Conservation (phyloP, 129 eudicot species). For the Smallanthus sonchifolius region DNA sequence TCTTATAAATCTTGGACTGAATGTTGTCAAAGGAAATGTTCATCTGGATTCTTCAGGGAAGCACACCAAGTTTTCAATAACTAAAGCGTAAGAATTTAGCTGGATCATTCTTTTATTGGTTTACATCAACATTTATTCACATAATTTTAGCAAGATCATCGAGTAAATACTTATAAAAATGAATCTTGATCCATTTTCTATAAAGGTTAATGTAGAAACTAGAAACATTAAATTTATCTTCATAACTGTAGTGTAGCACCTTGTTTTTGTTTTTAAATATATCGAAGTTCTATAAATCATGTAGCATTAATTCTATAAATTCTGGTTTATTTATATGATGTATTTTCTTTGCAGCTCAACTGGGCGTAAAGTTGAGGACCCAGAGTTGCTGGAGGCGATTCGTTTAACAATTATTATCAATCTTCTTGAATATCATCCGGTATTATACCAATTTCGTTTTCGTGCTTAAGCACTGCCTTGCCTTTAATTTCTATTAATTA, state of each 20-base stretch:
- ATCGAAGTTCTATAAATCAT: background rate
- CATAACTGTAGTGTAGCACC: background rate
- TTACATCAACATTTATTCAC: background rate
- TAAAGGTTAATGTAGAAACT: too few species aligned
- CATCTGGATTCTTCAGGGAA: slow-evolving; percentile 90
- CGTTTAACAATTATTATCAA: slow-evolving; percentile 90
- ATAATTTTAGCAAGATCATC: background rate
- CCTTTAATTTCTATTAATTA: background rate
- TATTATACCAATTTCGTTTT: slow-evolving; percentile 17
- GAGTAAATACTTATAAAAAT: background rate
- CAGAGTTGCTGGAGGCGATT: slow-evolving; percentile 89
- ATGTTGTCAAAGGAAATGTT: slow-evolving; percentile 93
- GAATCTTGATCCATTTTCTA: too few species aligned
- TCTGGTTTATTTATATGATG: slow-evolving; percentile 9
- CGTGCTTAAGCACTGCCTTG: slow-evolving; percentile 1
- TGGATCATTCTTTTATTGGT: background rate
- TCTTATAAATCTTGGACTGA: slow-evolving; percentile 79
- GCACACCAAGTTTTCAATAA: slow-evolving; percentile 77
- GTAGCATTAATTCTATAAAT: background rate
- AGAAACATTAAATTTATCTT: background rate
- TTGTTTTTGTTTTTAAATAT: too few species aligned
- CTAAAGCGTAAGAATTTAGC: slow-evolving; percentile 63
- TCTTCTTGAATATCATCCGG: slow-evolving; percentile 90
- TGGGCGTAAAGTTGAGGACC: slow-evolving; percentile 88
- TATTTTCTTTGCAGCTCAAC: slow-evolving; percentile 46